Base-by-base conservation (phyloP, 768 basidiomycete genomes). In the Psilocybe tampanensis region DNA sequence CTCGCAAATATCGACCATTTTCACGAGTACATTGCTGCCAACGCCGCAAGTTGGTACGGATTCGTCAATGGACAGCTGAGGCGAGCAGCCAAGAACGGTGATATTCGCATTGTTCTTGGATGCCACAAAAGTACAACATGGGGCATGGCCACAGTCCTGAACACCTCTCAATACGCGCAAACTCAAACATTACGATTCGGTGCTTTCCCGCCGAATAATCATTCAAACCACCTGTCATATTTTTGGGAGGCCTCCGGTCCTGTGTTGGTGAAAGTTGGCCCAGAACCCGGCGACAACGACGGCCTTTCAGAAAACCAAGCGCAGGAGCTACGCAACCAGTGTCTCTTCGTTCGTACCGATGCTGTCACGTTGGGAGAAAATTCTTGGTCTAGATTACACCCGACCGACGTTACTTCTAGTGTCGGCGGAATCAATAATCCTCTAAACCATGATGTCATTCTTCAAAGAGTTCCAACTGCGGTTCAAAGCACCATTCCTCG, bases 61-160 rank as follows among this genome's bases (percentile, higher is more conserved):
- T 60, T 64, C 47, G 56, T 54, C 8, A 64, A 60, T 33, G 59
- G 42, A 11, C 39, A 19, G 6, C 58, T 57, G 12, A 63, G 58
- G 2, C 54, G 65, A 15, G 51, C 52, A 21, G 55, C 58, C 15
- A 51, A 54, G 33, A 68, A 66, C 45, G 68, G 67, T 5, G 65
- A 69, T 17, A 33, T 71, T 12, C 62, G 68, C 39, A 64, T 71
- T 15, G 66, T 71, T 26, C 59, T 62, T 7, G 66, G 70, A 9
- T 61, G 61, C 34, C 64, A 67, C 47, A 69, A 69, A 47, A 63
- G 63, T 18, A 47, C 57, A 3, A 58, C 60, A 8, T 69, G 68
- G 68, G 68, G 63, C 11, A 65, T 65, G 24, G 68, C 68, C 11
- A 63, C 64, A 19, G 58, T 61, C 19, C 42, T 48, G 11, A 51